Base-by-base conservation (phyloP, 2,329 filamentous ascomycete species). In the Pseudocercospora crystallina region DNA sequence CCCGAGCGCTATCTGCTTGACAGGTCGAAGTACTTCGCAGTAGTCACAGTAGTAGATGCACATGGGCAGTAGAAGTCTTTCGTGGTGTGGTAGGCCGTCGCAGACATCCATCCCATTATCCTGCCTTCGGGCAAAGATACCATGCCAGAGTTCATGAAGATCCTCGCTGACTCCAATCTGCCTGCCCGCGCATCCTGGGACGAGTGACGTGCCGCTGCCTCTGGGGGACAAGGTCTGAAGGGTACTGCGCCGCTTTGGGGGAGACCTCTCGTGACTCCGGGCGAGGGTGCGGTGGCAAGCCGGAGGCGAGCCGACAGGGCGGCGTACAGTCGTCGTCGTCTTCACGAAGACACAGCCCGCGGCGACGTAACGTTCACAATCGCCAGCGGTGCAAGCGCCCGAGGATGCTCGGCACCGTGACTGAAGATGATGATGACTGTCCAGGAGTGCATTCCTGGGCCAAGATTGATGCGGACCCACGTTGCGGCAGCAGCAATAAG, bases 161-260 rank as follows among this genome's bases (percentile, higher is more conserved):
- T 43, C 40, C 40, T 43, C 40, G 40, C n/a, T 32, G 30, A 43
- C 41, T 17, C 41, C 41, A 33, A 43, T 43, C 41, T 43, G 41
- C 41, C 30, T 33, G 41, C 14, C 14, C 26, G 12, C 41, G 26
- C 31, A 43, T 43, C 41, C 41, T 43, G 33, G 41, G 10, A 30
- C 20, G 12, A 42, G 41, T 43, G 41, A 43, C 41, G 41, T 43
- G 33, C 8, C 41, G 20, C 20, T 26, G 20, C 20, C 20, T 26
- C 20, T 26, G 41, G 41, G 14, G 40, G 35, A 32, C 41, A 43
- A 34, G 41, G 41, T 26, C 14, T 43, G 26, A 26, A 9, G 39
- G 39, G 26, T 14, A 32, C 30, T 43, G 40, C 32, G 40, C 40
- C 40, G 40, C 40, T 39, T 10, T 43, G 20, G 30, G 12, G n/a